A percentile compares a stretch with the other conserved stretches of the same genome.
Evolutionary conservation across 2,329 filamentous ascomycete genomes (phyloP).

Genomic region (Onygena corvina): DNA sequence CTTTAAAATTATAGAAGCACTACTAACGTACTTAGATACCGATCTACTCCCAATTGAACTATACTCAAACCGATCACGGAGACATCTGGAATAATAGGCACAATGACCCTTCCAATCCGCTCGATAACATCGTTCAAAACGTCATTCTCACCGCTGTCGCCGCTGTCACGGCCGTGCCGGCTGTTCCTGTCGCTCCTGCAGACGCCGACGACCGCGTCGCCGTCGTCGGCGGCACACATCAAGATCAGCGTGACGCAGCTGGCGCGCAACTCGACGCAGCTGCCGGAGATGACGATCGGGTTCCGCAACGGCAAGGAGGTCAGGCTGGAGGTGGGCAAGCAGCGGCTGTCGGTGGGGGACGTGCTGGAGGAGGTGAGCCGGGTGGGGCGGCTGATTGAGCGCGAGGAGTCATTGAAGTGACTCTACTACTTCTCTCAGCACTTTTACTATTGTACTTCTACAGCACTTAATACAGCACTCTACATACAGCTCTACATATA

Average conservation of each 20-base stretch:
- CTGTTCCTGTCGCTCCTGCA: constrained; percentile 81
- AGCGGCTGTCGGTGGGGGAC: constrained; percentile 70
- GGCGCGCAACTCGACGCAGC: constrained; percentile 54
- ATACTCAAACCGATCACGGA: not conserved
- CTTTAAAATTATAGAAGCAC: no score
- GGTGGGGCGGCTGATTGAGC: constrained; percentile 69
- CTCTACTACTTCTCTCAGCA: no score
- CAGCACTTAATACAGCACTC: no score
- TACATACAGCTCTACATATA: no score
- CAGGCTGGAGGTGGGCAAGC: constrained; percentile 64
- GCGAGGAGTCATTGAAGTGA: constrained; percentile 64
- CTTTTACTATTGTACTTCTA: no score
- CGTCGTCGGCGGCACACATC: constrained; percentile 63
- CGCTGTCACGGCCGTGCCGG: constrained; percentile 66
- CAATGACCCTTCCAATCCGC: constrained; percentile 31
- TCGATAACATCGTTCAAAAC: constrained; percentile 61
- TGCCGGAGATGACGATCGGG: constrained; percentile 60
- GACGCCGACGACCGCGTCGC: constrained; percentile 63
- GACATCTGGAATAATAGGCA: constrained; percentile 9
- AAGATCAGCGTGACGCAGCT: constrained; percentile 67
- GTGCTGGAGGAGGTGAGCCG: constrained; percentile 80
- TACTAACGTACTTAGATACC: no score
- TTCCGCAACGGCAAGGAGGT: constrained; percentile 96
- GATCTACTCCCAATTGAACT: not conserved
- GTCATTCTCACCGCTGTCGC: constrained; percentile 84